Evolutionary conservation across 768 basidiomycete species (phyloP), one percentile per base, ranked within the genome.

Genomic region (Rhizopogon vinicolor): DNA sequence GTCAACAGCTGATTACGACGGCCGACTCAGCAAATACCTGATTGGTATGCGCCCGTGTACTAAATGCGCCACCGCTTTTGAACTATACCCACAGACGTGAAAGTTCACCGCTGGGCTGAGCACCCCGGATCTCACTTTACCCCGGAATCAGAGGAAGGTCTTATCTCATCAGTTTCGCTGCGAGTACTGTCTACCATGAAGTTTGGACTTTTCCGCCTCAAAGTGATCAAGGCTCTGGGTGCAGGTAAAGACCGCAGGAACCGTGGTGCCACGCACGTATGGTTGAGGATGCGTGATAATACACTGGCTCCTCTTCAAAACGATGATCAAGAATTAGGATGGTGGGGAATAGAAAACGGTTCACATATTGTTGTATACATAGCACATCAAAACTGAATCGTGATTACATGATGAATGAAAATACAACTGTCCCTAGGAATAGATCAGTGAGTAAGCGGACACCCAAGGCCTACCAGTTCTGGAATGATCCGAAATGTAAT

Each of bases 141-240:
- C 53, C n/a, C 51, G 54, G 39, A 35, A 62, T 55, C 48, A 57
- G 51, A 57, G 62, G 28, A 29, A 57, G 9, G 55, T 9, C 3
- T 62, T 18, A 55, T 63, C 18, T 60, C 68, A 43, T 60, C 62
- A 46, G 54, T 63, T 40, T 57, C 63, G 18, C 58, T 91, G 16
- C 82, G 78, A 35, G 81, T 86, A 0, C 74, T 93, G 14, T 84
- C 86, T 43, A 83, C 78, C 3, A 89, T 91, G 86, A 73, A 82
- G 14, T 63, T 92, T 22, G 79, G 78, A 41, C 68, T 75, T n/a
- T 74, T 93, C 53, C 80, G 85, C 46, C 67, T 80, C 54, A 93
- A 89, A 64, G 63, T 86, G 44, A 72, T 77, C 41, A 92, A 89
- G 63, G 65, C 72, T 3, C 63, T 77, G 33, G 58, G 68, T 67